phyloP scores from a whole-genome alignment of 768 basidiomycete genomes.

The Multifurca ochricompacta region DNA sequence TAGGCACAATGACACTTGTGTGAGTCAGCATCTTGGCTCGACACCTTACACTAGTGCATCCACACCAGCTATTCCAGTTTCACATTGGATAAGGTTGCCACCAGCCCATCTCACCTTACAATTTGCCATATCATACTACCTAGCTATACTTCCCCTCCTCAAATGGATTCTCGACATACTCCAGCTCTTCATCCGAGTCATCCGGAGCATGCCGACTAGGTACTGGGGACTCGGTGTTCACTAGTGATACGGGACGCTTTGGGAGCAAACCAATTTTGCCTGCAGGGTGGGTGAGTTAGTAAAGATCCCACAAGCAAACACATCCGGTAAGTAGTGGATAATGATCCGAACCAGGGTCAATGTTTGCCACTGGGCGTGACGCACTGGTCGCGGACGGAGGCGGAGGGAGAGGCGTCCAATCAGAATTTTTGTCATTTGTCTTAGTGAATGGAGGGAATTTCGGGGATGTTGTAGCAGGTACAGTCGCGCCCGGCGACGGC shows the following conservation, averaged over 20 bases:
- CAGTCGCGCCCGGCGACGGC: background rate
- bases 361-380: conserved; percentile 11
- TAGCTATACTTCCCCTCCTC: conserved; percentile 20
- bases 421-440: too few species aligned
- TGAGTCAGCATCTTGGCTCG: too few species aligned
- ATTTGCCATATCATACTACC: background rate
- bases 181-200: conserved; percentile 20
- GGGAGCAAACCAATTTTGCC: conserved; percentile 25
- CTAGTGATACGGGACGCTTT: conserved; percentile 24
- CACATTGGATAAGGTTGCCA: too few species aligned
- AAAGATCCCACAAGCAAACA: background rate
- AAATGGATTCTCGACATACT: conserved; percentile 25
- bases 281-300: background rate
- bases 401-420: too few species aligned
- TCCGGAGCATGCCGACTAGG: conserved; percentile 11
- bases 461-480: too few species aligned
- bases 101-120: too few species aligned
- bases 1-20: too few species aligned
- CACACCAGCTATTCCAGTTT: too few species aligned
- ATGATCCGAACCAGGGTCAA: conserved; percentile 16
- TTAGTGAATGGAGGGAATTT: too few species aligned
- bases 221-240: conserved; percentile 1
- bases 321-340: background rate
- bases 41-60: too few species aligned
- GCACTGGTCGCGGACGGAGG: conserved; percentile 1